Percentiles rank a stretch among this genome's conserved stretches.
phyloP scores from a whole-genome alignment of 2,329 filamentous ascomycete genomes.

The Neoarthrinium moseri region DNA sequence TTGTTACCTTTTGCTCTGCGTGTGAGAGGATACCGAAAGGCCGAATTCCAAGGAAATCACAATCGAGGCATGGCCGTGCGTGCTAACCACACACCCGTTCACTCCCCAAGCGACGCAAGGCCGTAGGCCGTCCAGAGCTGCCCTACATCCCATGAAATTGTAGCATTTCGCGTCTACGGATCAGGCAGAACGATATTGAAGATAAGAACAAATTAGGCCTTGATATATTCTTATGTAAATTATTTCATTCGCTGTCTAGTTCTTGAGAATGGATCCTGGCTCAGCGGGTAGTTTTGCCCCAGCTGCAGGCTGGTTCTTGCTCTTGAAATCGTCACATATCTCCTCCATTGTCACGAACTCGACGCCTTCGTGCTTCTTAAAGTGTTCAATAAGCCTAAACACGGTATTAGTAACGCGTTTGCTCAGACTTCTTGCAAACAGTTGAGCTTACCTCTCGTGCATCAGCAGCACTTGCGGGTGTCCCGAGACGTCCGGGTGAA shows the following conservation, averaged over 20 bases:
- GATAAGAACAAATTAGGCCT: no score
- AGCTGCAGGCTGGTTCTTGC: constrained; percentile 53
- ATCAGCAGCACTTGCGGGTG: constrained; percentile 71
- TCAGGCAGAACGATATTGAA: no score
- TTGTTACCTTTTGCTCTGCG: neutral
- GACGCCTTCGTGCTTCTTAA: constrained; percentile 33
- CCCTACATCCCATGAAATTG: no score
- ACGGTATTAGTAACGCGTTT: neutral
- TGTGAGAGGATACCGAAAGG: neutral
- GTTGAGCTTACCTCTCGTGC: constrained; percentile 63
- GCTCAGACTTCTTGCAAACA: neutral
- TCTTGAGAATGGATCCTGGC: constrained; percentile 49
- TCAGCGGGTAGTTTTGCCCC: constrained; percentile 61
- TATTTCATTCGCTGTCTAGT: neutral
- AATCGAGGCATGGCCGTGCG: no score
- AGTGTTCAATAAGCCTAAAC: constrained; percentile 29
- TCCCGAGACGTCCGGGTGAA: constrained; percentile 72
- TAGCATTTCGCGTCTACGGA: no score
- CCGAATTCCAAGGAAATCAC: neutral
- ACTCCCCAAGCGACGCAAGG: no score
- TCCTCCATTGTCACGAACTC: constrained; percentile 38
- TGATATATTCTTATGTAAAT: neutral
- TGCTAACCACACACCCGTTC: no score
- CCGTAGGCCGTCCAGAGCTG: no score
- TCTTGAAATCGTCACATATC: constrained; percentile 73